Evolutionary conservation across 352 stramenopile species (phyloP), one percentile per base, ranked within the genome.

Genomic region (Aphanomyces astaci): DNA sequence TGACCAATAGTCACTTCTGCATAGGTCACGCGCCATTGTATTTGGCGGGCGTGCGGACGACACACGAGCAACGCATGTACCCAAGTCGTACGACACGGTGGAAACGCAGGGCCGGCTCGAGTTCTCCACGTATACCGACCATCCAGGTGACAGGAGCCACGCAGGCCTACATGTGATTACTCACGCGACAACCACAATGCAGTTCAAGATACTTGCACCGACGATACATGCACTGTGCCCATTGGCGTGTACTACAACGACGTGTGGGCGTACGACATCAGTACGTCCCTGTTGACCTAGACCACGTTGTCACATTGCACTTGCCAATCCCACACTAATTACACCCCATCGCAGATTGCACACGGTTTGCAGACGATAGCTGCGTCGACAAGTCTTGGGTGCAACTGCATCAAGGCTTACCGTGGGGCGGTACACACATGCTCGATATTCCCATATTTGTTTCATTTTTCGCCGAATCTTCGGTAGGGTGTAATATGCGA

Each of bases 201-300:
- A 45, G 56, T 74, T 66, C 71, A 64, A 40, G 81, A 91, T 43
- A 72, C 77, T 4, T 82, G 81, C 19, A 66, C 71, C 2, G 73
- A 59, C 10, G 74, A 88, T 36, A 66, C 40, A 27, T 75, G 77
- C 1, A 73, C 77, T 2, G 85, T 97, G 13, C 80, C 77, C 24
- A 87, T 97, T 22, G 90, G 87, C 15, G 78, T 96, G 33, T 95
- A 91, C 32, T 97, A 96, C 79, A 99, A 99, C 69, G 95, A 99
- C 72, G 79, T 98, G 33, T 99, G 95, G 95, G 86, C 84, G 70
- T 98, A 98, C 76, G 86, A 98, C 57, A 88, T 97, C 22, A 92
- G 86, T 90, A 60, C 43, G 70, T 68, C 17, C 9, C n/a, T n/a
- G n/a, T n/a, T n/a, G n/a, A n/a, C n/a, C n/a, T n/a, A n/a, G n/a